Evolutionary conservation across 1,284 basidiomycete genomes (phyloP).

Genomic region (Hymenochaete sp.): DNA sequence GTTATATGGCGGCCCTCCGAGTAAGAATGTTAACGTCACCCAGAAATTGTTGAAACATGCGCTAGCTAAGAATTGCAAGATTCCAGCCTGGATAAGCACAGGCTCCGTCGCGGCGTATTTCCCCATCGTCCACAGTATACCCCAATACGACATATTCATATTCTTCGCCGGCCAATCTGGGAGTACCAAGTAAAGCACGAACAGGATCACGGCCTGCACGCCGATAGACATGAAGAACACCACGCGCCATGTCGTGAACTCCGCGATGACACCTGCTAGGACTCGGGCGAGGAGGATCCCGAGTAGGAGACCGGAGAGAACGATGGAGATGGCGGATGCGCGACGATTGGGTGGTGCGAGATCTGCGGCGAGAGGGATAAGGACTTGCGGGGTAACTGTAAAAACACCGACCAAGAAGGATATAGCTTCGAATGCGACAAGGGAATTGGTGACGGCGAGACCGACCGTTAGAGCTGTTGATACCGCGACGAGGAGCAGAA

Average conservation of each 20-base stretch:
- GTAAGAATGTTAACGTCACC: conserved; percentile 67
- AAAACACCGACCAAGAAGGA: conserved; percentile 49
- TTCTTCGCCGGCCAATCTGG: conserved; percentile 70
- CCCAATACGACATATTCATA: conserved; percentile 42
- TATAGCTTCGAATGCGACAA: conserved; percentile 45
- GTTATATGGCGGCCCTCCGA: conserved; percentile 55
- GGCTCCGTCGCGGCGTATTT: conserved; percentile 63
- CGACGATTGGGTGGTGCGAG: conserved; percentile 55
- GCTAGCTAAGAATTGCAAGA: conserved; percentile 49
- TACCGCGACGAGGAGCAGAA: conserved; percentile 38
- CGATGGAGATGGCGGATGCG: conserved; percentile 56
- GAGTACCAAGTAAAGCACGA: conserved; percentile 46
- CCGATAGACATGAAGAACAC: conserved; percentile 62
- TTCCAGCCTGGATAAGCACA: conserved; percentile 50
- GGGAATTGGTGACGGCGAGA: conserved; percentile 39
- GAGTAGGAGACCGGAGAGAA: conserved; percentile 58
- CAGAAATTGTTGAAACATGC: conserved; percentile 56
- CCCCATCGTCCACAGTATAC: conserved; percentile 59
- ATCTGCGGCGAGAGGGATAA: conserved; percentile 59
- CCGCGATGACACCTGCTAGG: conserved; percentile 55
- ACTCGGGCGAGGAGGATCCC: conserved; percentile 67
- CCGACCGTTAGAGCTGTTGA: conserved; percentile 48
- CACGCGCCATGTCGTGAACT: conserved; percentile 53
- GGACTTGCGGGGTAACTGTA: conserved; percentile 49
- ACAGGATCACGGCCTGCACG: conserved; percentile 42